Evolutionary conservation across 208 protist species (phyloP), one percentile per base, ranked within the genome.

Genomic region (Novymonas esmeraldas): DNA sequence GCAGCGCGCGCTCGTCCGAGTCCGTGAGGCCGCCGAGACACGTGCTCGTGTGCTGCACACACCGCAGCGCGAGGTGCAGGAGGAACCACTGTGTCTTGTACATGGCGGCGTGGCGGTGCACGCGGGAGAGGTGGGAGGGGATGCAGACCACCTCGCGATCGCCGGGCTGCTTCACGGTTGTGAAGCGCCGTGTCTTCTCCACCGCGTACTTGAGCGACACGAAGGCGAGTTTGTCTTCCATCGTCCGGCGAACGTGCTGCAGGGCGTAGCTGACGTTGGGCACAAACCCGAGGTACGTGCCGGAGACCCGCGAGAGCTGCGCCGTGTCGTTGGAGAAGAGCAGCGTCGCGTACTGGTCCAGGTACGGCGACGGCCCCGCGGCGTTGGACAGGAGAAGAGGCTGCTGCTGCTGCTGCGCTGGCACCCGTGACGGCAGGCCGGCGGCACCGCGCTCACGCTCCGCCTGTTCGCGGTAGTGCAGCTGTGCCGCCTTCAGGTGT

Each of bases 61-160:
- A 84, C 11, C 70, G 70, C 29, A 67, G 10, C n/a, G 36, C 61
- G 7, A 80, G 52, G 28, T 70, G 24, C 1, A 13, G 42, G 9
- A 79, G 50, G 41, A 80, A 61, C 78, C 78, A 80, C 46, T 73
- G 56, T 14, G 72, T 84, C 33, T 29, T 24, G 55, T 74, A 83
- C 73, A 83, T 49, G 18, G 69, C 34, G 0, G 78, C 55, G 20
- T 62, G 45, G 14, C 41, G 24, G 26, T 49, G 55, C 11, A 68
- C 68, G 16, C 60, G 73, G n/a, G 45, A 20, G 10, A 67, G 42
- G 31, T 65, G 31, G 3, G 78, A 79, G 2, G 73, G 57, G 34
- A 83, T 13, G 44, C 78, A 77, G n/a, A 70, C 62, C 20, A 77
- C 68, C 50, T 76, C 62, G n/a, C 52, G 48, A 38, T 76, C 70